phyloP scores from a whole-genome alignment of 129 eudicot genomes.

The Silybum marianum region DNA sequence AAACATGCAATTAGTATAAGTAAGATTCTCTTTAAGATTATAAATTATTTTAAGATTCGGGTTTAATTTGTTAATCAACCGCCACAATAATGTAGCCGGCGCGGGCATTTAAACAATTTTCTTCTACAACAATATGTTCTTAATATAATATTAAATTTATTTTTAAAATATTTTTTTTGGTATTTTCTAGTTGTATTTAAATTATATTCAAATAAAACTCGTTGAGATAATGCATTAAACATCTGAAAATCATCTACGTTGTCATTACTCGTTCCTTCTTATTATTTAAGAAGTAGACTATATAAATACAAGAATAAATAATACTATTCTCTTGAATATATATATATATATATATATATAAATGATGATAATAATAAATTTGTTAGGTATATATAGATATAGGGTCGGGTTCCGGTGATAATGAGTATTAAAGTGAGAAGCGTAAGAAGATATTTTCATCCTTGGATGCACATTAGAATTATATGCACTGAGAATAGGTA shows the following conservation, averaged over 20 bases:
- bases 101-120: conserved; percentile 20
- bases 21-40: conserved; percentile 33
- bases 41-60: conserved; percentile 28
- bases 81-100: conserved; percentile 57
- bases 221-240: conserved; percentile 4
- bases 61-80: conserved; percentile 42
- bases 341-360: too few species aligned
- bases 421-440: too few species aligned
- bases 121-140: conserved; percentile 20
- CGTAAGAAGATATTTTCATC: too few species aligned
- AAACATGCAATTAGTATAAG: conserved; percentile 30
- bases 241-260: conserved; percentile 1
- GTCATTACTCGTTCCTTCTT: neutral
- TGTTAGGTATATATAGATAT: too few species aligned
- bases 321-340: neutral
- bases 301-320: neutral
- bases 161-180: neutral
- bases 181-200: conserved; percentile 29
- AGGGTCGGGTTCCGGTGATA: too few species aligned
- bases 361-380: too few species aligned
- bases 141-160: neutral
- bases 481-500: too few species aligned
- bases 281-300: neutral
- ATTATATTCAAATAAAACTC: conserved; percentile 5
- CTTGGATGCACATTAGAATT: too few species aligned